A percentile compares a stretch with the other conserved stretches of the same genome.
Conservation (phyloP, 805 yeast species). For the Tetrapisispora namnaoensis region DNA sequence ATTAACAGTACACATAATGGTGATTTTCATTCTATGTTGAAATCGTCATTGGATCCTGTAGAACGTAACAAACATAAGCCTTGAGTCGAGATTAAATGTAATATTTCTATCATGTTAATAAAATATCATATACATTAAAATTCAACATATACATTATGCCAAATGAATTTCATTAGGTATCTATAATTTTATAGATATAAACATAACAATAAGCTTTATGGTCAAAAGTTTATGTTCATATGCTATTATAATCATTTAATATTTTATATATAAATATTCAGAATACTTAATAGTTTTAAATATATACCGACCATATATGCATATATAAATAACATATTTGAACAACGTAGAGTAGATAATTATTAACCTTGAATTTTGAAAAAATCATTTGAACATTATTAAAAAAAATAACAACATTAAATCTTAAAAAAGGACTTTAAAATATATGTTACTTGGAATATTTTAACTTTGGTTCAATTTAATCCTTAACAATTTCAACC, state of each 20-base stretch:
- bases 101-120: background rate
- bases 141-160: background rate
- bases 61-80: background rate
- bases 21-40: background rate
- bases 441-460: background rate
- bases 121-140: background rate
- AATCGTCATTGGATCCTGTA: slow-evolving; percentile 1
- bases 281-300: too few relatives aligned
- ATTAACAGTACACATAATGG: background rate
- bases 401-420: background rate
- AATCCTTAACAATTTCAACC: slow-evolving; percentile 60
- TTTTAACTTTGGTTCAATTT: slow-evolving; percentile 32
- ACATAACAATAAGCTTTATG: too few relatives aligned
- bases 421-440: background rate
- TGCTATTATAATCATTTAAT: too few relatives aligned
- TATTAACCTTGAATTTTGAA: too few relatives aligned
- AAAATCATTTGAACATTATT: background rate
- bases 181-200: too few relatives aligned
- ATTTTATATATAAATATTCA: too few relatives aligned
- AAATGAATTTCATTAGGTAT: too few relatives aligned
- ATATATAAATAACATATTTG: too few relatives aligned
- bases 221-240: too few relatives aligned
- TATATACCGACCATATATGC: background rate
- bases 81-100: background rate
- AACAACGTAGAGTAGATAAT: too few relatives aligned